A percentile compares a stretch with the other conserved stretches of the same genome.
Evolutionary conservation across 768 basidiomycete species (phyloP).

Genomic region (Peribolospora kevripleyi): DNA sequence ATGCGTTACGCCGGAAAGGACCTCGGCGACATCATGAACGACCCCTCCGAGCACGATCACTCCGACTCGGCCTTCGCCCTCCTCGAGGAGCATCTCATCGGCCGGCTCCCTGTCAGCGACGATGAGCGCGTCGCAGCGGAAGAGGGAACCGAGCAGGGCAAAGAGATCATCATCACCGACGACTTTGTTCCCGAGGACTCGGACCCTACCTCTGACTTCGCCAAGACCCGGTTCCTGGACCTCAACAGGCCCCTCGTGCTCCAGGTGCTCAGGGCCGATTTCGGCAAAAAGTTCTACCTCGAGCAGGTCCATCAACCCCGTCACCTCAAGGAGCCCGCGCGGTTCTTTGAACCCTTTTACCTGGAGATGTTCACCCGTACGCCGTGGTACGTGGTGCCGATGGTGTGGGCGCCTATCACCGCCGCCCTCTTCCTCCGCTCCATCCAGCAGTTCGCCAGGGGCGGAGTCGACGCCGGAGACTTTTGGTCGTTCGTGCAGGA

Average conservation of each 20-base stretch:
- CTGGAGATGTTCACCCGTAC: constrained; percentile 75
- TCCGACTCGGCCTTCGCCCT: constrained; percentile 77
- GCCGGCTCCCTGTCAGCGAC: constrained; percentile 27
- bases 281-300: constrained; percentile 85
- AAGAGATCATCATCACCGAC: constrained; percentile 47
- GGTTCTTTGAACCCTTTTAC: constrained; percentile 55
- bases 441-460: constrained; percentile 43
- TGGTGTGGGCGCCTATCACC: constrained; percentile 74
- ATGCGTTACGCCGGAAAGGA: constrained; percentile 62
- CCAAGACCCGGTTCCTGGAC: constrained; percentile 77
- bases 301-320: constrained; percentile 93
- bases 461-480: neutral
- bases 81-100: constrained; percentile 66
- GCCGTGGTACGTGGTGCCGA: constrained; percentile 77
- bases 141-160: constrained; percentile 27
- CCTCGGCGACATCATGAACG: constrained; percentile 54
- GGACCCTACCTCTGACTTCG: constrained; percentile 51
- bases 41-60: constrained; percentile 59
- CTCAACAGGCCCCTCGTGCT: constrained; percentile 46
- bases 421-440: constrained; percentile 56
- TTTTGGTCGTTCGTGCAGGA: neutral
- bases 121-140: neutral
- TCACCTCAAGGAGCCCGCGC: constrained; percentile 25
- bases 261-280: constrained; percentile 73
- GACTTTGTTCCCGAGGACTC: constrained; percentile 84